Base-by-base conservation (phyloP, 768 basidiomycete species). In the Boletus tylopilopsis region DNA sequence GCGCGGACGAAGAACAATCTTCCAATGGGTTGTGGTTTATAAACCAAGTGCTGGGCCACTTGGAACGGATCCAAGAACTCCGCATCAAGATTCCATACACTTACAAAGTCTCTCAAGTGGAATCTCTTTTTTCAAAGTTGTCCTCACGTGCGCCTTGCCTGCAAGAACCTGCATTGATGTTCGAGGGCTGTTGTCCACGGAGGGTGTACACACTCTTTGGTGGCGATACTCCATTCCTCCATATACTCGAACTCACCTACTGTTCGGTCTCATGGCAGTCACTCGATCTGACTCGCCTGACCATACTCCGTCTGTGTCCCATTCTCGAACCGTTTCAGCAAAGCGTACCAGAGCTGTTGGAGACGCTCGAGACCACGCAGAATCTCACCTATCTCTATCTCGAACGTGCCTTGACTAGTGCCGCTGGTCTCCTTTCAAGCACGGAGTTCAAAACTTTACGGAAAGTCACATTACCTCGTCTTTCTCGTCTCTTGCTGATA, bases 231-330 rank as follows among this genome's bases (percentile, higher is more conserved):
- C 34, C 23, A 21, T 22, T 35, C 12, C 48, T 37, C 48, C 39
- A 24, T 33, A 41, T 39, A 16, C 24, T 48, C 21, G 5, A 11
- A 18, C 24, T 48, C 18, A 19, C 32, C 10, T 29, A 12, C 12
- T 29, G 29, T 29, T 4, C 4, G 3, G 13, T 22, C 16, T n/a
- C 48, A 37, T 43, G 32, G 48, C 18, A 36, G 12, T 49, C 11
- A 16, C 21, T 44, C 29, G 24, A n/a, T 19, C 23, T 25, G 22
- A 33, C 42, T 30, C 58, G 62, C 33, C 68, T 78, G 7, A 68
- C 65, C 9, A 58, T 62, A 43, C 61, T 78, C n/a, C 64, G 62
- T 34, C 55, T 77, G 6, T 37, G 44, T 69, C 3, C 41, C 63
- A 22, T 16, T 9, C 2, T n/a, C n/a, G n/a, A n/a, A n/a, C 30